Percentiles rank a stretch among this genome's conserved stretches.
These are phyloP conservation scores for Pestalotiopsis sp. DNA, from an alignment of 2,329 filamentous ascomycete species.

Conservation along the genomic window DNA sequence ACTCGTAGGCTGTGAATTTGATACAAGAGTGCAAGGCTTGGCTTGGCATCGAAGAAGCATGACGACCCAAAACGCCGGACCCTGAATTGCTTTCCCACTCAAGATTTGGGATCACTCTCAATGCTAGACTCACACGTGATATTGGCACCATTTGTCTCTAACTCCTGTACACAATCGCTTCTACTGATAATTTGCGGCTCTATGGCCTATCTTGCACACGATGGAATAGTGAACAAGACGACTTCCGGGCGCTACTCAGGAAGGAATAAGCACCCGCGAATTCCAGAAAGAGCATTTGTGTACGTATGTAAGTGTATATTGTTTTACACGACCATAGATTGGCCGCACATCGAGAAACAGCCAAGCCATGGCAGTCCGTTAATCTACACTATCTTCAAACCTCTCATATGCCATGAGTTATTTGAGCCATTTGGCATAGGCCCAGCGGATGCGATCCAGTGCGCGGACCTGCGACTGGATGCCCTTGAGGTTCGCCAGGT, in stretches of 20 bases:
- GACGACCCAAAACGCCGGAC: not conserved
- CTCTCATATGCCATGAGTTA: conserved; percentile 9
- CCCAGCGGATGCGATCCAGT: conserved; percentile 85
- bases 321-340: not conserved
- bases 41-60: not conserved
- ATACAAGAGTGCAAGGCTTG: not conserved
- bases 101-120: not conserved
- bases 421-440: conserved; percentile 76
- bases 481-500: conserved; percentile 81
- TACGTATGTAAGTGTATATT: not conserved
- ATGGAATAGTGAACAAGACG: not conserved
- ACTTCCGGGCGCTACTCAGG: not conserved
- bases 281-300: not conserved
- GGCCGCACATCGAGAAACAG: not conserved
- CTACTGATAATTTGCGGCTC: not conserved
- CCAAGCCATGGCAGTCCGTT: not conserved
- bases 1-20: not conserved
- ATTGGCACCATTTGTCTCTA: not conserved
- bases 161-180: not conserved
- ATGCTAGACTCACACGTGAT: not conserved
- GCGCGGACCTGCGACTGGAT: conserved; percentile 78
- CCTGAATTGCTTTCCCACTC: not conserved
- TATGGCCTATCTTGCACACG: not conserved
- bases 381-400: not conserved
- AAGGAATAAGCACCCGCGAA: not conserved